A percentile compares a stretch with the other conserved stretches of the same genome.
Evolutionary conservation across 495 filamentous ascomycete species (phyloP).

Genomic region (Daldinia vernicosa): DNA sequence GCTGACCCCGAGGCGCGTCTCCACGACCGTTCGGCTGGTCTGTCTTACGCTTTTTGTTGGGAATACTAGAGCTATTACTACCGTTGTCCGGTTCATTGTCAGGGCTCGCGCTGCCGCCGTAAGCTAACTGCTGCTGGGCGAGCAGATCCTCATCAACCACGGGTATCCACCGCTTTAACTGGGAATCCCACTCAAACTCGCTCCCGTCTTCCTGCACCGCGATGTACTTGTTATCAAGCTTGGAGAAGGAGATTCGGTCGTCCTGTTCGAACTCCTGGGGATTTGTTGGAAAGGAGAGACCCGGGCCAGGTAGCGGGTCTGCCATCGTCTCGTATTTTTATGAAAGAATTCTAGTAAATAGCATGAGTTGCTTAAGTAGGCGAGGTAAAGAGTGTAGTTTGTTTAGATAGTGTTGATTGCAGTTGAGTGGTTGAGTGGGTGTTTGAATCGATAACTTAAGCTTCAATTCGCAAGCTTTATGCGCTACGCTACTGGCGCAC

Average conservation of each 20-base stretch:
- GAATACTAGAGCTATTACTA: constrained; percentile 11
- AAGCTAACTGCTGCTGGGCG: constrained; percentile 78
- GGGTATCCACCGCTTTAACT: constrained; percentile 80
- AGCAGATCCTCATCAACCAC: constrained; percentile 83
- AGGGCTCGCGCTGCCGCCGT: constrained; percentile 68
- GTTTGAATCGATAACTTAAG: constrained; percentile 15
- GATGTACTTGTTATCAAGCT: constrained; percentile 79
- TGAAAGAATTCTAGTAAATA: neutral
- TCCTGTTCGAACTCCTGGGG: constrained; percentile 81
- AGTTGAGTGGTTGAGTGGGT: neutral
- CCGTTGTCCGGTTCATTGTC: constrained; percentile 53
- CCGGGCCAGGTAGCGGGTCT: constrained; percentile 30
- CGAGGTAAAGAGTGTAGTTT: neutral
- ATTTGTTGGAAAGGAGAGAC: constrained; percentile 71
- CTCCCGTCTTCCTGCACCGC: constrained; percentile 85
- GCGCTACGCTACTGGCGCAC: neutral
- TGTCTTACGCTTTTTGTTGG: constrained; percentile 78
- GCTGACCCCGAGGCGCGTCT: constrained; percentile 19
- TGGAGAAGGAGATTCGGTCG: constrained; percentile 85
- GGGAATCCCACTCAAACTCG: constrained; percentile 83
- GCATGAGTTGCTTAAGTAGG: neutral
- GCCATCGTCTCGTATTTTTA: constrained; percentile 28
- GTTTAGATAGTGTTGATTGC: neutral
- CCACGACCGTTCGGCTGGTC: constrained; percentile 59
- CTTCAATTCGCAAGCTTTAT: constrained; percentile 16